Base-by-base conservation (phyloP, 192 early-diverging fungal species). In the Chytriomyces sp. region DNA sequence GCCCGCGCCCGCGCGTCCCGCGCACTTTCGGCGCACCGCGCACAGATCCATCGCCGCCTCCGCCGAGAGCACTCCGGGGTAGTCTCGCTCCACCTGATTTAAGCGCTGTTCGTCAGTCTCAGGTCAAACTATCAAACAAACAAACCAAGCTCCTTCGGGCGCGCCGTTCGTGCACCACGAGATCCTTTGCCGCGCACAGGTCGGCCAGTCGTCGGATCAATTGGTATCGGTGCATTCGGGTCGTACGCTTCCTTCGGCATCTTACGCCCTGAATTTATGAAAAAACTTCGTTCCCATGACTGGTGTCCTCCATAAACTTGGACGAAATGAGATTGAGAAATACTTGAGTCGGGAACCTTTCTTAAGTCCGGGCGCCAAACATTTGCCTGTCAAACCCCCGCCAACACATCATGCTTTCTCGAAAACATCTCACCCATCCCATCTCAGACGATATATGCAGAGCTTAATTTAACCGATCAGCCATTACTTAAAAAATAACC, bases 181-280 rank as follows among this genome's bases (percentile, higher is more conserved):
- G 52, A 55, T 34, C 65, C 65, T 22, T 68, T 68, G 3, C 65
- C 65, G 25, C 65, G 49, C 12, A 68, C 32, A 0, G 65, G 65
- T 36, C 65, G 44, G 3, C 37, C 37, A 4, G 65, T 68, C 19
- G n/a, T n/a, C 22, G 65, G 65, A 28, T 68, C 65, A 30, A 68
- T 68, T 7, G 65, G 65, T 6, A 68, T 68, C 10, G 52, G 44
- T 55, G 52, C 65, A 31, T n/a, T 36, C 7, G 39, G n/a, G 36
- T 41, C 28, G 62, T 17, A 39, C 49, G 62, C 32, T 37, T 31
- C 32, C 33, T 61, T 61, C 30, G 25, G 32, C 33, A 37, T 33
- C 19, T 39, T 60, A 14, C 37, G 8, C 49, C 49, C 49, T 41
- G 39, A n/a, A 22, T 41, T 28, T n/a, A n/a, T n/a, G n/a, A n/a